phyloP scores from a whole-genome alignment of 306 rosid species.

The Vicia sativa region DNA sequence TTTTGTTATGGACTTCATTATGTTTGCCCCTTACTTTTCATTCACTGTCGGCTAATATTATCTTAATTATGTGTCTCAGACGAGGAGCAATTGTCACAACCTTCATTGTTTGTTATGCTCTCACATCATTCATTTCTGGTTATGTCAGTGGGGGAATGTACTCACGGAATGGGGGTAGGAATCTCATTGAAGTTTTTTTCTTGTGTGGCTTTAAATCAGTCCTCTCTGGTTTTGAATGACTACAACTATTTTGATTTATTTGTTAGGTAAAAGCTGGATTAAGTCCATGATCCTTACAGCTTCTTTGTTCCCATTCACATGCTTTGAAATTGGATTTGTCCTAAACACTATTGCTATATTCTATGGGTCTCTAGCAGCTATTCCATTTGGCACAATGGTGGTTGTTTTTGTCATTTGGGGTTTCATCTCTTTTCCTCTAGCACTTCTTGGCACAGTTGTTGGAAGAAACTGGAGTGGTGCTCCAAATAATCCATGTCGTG shows the following conservation, averaged over 20 bases:
- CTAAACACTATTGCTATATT: constrained; percentile 93
- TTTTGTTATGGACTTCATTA: constrained; percentile 14
- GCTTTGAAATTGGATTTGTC: constrained; percentile 96
- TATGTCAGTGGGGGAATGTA: constrained; percentile 99
- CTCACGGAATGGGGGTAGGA: constrained; percentile 91
- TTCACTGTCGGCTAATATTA: constrained; percentile 12
- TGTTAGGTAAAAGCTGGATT: constrained; percentile 93
- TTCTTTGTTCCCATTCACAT: constrained; percentile 92
- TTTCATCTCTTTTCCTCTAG: constrained; percentile 94
- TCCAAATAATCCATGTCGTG: constrained; percentile 97
- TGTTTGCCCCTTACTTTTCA: constrained; percentile 6
- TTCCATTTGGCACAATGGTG: constrained; percentile 96
- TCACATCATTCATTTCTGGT: constrained; percentile 98
- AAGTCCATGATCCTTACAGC: constrained; percentile 99
- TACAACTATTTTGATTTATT: constrained; percentile 10
- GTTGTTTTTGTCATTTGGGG: constrained; percentile 99
- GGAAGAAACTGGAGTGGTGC: constrained; percentile 99
- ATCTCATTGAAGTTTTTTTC: constrained; percentile 25
- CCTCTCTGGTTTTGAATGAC: constrained; percentile 19
- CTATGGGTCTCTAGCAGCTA: constrained; percentile 98
- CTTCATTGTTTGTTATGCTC: constrained; percentile 96
- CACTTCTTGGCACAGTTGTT: constrained; percentile 98
- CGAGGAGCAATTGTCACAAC: constrained; percentile 99
- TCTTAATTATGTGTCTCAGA: constrained; percentile 51
- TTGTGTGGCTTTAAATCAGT: constrained; percentile 30